Base-by-base conservation (phyloP, 768 basidiomycete genomes). In the Termitomyces eurrhizus region DNA sequence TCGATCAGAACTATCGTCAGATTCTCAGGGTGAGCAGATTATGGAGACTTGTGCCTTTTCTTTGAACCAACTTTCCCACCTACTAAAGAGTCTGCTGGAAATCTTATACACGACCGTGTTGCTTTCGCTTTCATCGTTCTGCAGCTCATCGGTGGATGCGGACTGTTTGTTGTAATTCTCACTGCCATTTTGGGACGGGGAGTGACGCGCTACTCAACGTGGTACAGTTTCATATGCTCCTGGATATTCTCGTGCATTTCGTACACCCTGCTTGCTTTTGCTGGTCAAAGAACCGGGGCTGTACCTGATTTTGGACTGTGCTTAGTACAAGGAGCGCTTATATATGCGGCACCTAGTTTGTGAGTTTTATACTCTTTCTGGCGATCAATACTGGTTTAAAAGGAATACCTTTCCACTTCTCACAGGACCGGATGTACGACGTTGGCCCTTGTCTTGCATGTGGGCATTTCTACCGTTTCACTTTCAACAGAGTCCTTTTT, bases 321-420 rank as follows among this genome's bases (percentile, higher is more conserved):
- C 44, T 59, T 71, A 13, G 57, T 68, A 24, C 74, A 74, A 52
- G 65, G 66, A 12, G 73, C 69, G 12, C 61, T 66, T 16, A 72
- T 75, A 41, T 74, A 75, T 57, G 66, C 71, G 3, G 73, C 72
- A 14, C 73, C 74, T 21, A 60, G 61, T 32, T 58, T 75, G 74
- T 74, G 55, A 57, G 74, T 63, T 39, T 36, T 8, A 8, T 7
- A 6, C 18, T 29, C 16, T 54, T 56, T 33, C 33, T 42, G 12
- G 7, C 36, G 3, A 32, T 6, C 13, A 16, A 32, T 5, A 14
- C 18, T 13, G 21, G 14, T 16, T 6, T 21, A 18, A 29, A 26
- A 26, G 9, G 49, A 36, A 18, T 35, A 42, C n/a, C 36, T 24
- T 35, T 46, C 37, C 37, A 29, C 12, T 6, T 24, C 41, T 56